Base-by-base conservation (phyloP, 192 early-diverging fungal genomes). In the Dissophora ornata region DNA sequence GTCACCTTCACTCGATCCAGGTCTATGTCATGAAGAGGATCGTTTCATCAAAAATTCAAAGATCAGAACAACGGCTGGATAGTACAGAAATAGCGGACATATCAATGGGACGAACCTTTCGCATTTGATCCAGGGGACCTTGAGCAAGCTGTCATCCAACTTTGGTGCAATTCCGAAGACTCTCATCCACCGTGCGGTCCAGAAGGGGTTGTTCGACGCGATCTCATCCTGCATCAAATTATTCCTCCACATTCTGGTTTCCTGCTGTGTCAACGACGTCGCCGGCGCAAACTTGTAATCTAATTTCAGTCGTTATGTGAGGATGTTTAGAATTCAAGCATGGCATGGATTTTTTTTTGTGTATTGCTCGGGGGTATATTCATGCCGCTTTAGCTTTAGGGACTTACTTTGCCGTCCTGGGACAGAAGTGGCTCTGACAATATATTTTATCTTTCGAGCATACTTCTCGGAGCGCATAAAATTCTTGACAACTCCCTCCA, bases 81-180 rank as follows among this genome's bases (percentile, higher is more conserved):
- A n/a, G n/a, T n/a, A n/a, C n/a, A n/a, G n/a, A n/a, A n/a, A n/a
- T n/a, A 38, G 13, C 36, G 6, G 36, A 38, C 36, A 38, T 38
- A n/a, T n/a, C n/a, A n/a, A n/a, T 38, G 13, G 13, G 36, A 38
- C 36, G 36, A 38, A 62, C 73, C 73, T 77, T 62, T 77, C 73
- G 29, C 73, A 77, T 28, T 77, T 77, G 52, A 77, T 45, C 73
- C 73, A 77, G 12, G 73, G 73, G 2, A 77, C 73, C 51, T 77
- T 77, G 22, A 77, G 64, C 24, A 77, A 56, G 26, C 73, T 77
- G 33, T 77, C 73, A 42, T 77, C 73, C 28, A 77, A 47, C 21
- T 44, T 67, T 9, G 73, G 73, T 8, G 64, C 53, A 34, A 57
- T 62, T 6, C 73, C 73, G 45, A 77, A 77, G 21, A 77, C 65